Conservation (phyloP, 495 filamentous ascomycete species). For the Trypethelium eluteriae region DNA sequence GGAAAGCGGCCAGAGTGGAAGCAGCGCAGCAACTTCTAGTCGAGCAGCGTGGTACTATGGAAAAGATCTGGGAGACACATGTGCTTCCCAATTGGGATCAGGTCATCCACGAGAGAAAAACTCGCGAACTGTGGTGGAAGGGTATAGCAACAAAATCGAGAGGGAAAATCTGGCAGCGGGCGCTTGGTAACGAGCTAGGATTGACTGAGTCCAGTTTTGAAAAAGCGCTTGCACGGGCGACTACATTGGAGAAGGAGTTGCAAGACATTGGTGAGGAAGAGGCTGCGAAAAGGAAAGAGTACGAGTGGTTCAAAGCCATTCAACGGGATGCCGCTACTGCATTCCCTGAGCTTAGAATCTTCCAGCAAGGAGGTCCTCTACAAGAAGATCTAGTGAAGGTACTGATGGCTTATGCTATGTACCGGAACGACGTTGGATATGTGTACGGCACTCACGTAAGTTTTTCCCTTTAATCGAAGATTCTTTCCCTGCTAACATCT, state of each 20-base stretch:
- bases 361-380: constrained; percentile 64
- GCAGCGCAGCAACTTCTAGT: constrained; percentile 55
- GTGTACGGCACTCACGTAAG: constrained; percentile 73
- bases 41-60: constrained; percentile 53
- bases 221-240: constrained; percentile 68
- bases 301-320: constrained; percentile 63
- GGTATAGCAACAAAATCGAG: constrained; percentile 73
- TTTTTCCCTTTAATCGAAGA: neutral
- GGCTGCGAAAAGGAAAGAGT: constrained; percentile 41
- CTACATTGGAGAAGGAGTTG: constrained; percentile 48
- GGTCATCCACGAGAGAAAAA: constrained; percentile 63
- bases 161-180: constrained; percentile 76
- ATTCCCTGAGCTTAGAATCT: constrained; percentile 71
- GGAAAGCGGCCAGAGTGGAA: constrained; percentile 42
- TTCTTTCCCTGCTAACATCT: constrained; percentile 9
- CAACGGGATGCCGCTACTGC: constrained; percentile 60
- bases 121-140: constrained; percentile 89
- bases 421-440: constrained; percentile 88
- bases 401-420: constrained; percentile 83
- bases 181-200: constrained; percentile 82
- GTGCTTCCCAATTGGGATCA: constrained; percentile 79
- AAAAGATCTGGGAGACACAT: constrained; percentile 79
- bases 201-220: constrained; percentile 68
- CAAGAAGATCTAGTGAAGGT: constrained; percentile 70
- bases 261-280: constrained; percentile 23